Percentiles rank a stretch among this genome's conserved stretches.
Evolutionary conservation across 352 stramenopile genomes (phyloP).

Genomic region (Globisporangium middletonii): DNA sequence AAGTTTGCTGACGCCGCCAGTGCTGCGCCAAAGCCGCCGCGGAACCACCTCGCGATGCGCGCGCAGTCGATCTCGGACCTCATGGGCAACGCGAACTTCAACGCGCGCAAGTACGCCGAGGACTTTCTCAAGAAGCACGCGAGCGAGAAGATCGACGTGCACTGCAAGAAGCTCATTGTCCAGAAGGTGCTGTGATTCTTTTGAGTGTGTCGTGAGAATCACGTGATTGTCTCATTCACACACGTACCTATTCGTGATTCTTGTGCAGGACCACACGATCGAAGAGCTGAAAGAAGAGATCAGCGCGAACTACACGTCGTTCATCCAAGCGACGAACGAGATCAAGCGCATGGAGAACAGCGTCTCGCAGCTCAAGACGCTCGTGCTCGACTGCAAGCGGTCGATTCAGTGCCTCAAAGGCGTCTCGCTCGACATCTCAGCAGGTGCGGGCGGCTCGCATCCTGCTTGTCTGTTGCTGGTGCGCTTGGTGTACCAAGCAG

Average conservation of each 20-base stretch:
- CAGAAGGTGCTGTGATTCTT: constrained; percentile 44
- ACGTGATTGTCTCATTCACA: neutral
- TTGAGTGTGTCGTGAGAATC: neutral
- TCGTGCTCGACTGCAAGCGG: constrained; percentile 71
- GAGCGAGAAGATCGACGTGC: constrained; percentile 65
- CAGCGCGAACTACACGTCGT: constrained; percentile 75
- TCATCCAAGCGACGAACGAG: constrained; percentile 62
- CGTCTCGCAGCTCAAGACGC: constrained; percentile 68
- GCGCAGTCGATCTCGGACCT: constrained; percentile 74
- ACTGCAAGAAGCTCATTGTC: constrained; percentile 66
- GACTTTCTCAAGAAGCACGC: constrained; percentile 73
- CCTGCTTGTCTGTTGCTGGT: neutral
- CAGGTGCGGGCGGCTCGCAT: constrained; percentile 19
- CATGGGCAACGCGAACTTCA: constrained; percentile 66
- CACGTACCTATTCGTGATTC: too few species aligned
- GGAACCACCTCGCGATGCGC: constrained; percentile 62
- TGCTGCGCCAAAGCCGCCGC: constrained; percentile 38
- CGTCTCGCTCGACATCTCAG: constrained; percentile 37
- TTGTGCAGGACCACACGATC: constrained; percentile 64
- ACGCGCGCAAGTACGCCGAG: constrained; percentile 67
- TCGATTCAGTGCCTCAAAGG: constrained; percentile 53
- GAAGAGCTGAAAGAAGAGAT: constrained; percentile 82
- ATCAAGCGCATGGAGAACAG: constrained; percentile 85
- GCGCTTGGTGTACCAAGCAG: neutral
- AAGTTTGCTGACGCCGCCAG: constrained; percentile 49